Evolutionary conservation across 2,329 filamentous ascomycete genomes (phyloP).

Genomic region (Colletotrichum navitas): DNA sequence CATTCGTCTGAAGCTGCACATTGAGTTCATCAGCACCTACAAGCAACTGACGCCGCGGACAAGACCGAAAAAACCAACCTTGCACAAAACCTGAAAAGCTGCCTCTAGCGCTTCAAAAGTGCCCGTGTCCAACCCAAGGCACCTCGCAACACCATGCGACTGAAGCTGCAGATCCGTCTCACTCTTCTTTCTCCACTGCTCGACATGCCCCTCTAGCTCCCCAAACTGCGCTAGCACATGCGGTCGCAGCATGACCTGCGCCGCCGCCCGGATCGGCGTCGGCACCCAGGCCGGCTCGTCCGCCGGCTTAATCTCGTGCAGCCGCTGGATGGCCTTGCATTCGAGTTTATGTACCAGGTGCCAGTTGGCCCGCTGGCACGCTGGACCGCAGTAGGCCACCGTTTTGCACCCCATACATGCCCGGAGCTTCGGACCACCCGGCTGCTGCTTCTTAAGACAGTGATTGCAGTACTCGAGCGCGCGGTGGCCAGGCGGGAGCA

Average conservation of each 20-base stretch:
- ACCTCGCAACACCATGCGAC: conserved; percentile 49
- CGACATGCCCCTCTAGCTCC: conserved; percentile 62
- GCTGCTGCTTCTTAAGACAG: conserved; percentile 54
- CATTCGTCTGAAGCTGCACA: conserved; percentile 70
- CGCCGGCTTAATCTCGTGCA: conserved; percentile 53
- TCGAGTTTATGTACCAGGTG: conserved; percentile 64
- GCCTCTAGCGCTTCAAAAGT: conserved; percentile 58
- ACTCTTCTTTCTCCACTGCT: conserved; percentile 52
- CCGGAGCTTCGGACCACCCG: conserved; percentile 35
- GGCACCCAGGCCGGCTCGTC: conserved; percentile 56
- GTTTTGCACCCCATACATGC: conserved; percentile 66
- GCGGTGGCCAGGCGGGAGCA: conserved; percentile 60
- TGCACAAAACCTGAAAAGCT: conserved; percentile 63
- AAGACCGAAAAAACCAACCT: conserved; percentile 55
- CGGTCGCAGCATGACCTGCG: conserved; percentile 62
- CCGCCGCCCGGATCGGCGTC: conserved; percentile 66
- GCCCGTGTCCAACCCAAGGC: conserved; percentile 47
- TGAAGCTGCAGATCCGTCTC: conserved; percentile 65
- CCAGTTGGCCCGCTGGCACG: conserved; percentile 70
- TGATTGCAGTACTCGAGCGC: conserved; percentile 61
- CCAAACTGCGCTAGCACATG: conserved; percentile 50
- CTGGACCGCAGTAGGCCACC: conserved; percentile 65
- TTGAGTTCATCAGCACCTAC: conserved; percentile 35
- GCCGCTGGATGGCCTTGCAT: conserved; percentile 59
- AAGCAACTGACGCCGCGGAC: background rate